Percentiles rank a stretch among this genome's conserved stretches.
Conservation (phyloP, 2,329 filamentous ascomycete genomes). For the Diplocarpon mali region DNA sequence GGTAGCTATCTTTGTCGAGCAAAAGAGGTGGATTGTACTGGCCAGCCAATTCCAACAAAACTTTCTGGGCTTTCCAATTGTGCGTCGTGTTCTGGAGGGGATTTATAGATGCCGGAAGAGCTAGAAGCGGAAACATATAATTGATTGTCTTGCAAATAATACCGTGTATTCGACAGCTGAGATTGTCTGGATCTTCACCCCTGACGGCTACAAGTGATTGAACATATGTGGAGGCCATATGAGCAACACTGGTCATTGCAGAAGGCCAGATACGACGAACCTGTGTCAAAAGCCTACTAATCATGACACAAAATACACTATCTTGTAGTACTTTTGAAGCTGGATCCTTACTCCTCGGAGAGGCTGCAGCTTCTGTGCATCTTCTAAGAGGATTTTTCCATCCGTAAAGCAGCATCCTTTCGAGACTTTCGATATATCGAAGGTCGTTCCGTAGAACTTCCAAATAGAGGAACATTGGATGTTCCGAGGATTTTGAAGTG, state of each 20-base stretch:
- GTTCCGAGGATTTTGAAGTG: conserved; percentile 6
- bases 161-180: conserved; percentile 8
- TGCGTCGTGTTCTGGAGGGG: conserved; percentile 32
- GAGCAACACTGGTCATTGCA: conserved; percentile 18
- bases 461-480: conserved; percentile 21
- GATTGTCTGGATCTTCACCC: background rate
- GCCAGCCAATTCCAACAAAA: conserved; percentile 41
- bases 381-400: conserved; percentile 4
- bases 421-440: conserved; percentile 10
- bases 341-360: background rate
- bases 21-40: conserved; percentile 37
- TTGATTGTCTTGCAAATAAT: conserved; percentile 32
- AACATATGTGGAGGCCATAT: conserved; percentile 19
- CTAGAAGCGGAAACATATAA: conserved; percentile 30
- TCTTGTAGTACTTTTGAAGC: conserved; percentile 7
- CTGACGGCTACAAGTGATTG: conserved; percentile 3
- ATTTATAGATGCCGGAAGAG: conserved; percentile 26
- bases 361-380: background rate
- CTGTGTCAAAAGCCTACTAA: conserved; percentile 21
- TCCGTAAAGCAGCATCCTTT: conserved; percentile 5
- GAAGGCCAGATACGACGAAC: conserved; percentile 22
- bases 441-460: conserved; percentile 19
- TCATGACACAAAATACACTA: conserved; percentile 13
- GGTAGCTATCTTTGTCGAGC: conserved; percentile 41
- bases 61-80: conserved; percentile 48